phyloP scores from a whole-genome alignment of 2,329 filamentous ascomycete species.

The Cladophialophora exuberans region DNA sequence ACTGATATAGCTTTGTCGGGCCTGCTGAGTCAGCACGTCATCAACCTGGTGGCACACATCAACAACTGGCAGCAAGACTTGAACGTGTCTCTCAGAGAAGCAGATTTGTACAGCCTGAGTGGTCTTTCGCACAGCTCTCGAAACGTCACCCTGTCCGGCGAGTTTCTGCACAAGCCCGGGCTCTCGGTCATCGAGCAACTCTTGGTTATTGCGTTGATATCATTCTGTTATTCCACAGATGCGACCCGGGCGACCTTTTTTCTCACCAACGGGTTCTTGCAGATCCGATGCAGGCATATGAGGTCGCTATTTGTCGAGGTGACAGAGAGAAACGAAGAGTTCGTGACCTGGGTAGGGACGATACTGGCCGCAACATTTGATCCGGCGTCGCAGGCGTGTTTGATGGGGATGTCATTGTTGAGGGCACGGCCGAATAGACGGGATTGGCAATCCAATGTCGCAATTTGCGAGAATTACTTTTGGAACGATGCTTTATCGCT shows the following conservation, averaged over 20 bases:
- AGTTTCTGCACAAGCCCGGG: slow-evolving; percentile 17
- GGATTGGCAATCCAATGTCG: slow-evolving; percentile 22
- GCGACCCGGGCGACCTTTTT: slow-evolving; percentile 19
- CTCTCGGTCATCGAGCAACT: slow-evolving; percentile 20
- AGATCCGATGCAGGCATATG: slow-evolving; percentile 17
- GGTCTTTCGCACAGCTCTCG: slow-evolving; percentile 12
- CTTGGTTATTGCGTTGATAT: slow-evolving; percentile 14
- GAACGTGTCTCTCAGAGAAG: slow-evolving; percentile 10
- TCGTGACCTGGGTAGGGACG: slow-evolving; percentile 17
- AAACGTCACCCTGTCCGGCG: slow-evolving; percentile 20
- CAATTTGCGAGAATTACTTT: slow-evolving; percentile 16
- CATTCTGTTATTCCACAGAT: slow-evolving; percentile 21
- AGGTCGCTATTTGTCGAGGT: slow-evolving; percentile 14
- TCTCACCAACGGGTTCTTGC: slow-evolving; percentile 18
- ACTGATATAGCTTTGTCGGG: slow-evolving; percentile 20
- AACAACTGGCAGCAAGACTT: slow-evolving; percentile 17
- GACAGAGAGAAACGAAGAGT: slow-evolving; percentile 14
- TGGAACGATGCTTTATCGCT: slow-evolving; percentile 24
- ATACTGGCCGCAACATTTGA: slow-evolving; percentile 19
- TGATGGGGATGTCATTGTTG: slow-evolving; percentile 10
- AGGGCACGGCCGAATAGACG: slow-evolving; percentile 8
- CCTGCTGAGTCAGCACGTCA: slow-evolving; percentile 22
- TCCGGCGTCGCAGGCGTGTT: slow-evolving; percentile 6
- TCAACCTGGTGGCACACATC: slow-evolving; percentile 16
- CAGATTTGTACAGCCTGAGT: slow-evolving; percentile 12